A percentile compares a stretch with the other conserved stretches of the same genome.
These are phyloP conservation scores for Cordyceps farinosa DNA, from an alignment of 2,329 filamentous ascomycete species.

Conservation along the genomic window DNA sequence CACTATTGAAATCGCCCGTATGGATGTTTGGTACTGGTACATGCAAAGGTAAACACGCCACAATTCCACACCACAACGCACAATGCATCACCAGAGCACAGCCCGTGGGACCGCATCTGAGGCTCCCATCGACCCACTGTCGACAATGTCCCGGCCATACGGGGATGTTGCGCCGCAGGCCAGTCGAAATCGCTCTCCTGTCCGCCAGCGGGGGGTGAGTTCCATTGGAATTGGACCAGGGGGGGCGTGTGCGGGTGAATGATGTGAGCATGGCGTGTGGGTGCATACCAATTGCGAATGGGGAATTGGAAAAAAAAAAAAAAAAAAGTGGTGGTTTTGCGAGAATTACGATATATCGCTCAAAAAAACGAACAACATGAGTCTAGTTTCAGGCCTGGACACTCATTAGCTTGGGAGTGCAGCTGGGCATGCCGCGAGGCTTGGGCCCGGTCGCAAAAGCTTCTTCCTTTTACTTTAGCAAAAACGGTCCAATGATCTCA, in stretches of 20 bases:
- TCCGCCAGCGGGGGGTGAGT: not conserved
- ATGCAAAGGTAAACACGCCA: not conserved
- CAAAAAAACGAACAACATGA: not conserved
- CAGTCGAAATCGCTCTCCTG: not conserved
- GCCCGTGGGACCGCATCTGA: constrained; percentile 6
- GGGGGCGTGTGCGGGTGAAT: not conserved
- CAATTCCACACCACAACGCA: not conserved
- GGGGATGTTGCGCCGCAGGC: constrained; percentile 5
- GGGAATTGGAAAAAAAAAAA: not conserved
- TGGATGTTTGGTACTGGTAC: too few relatives aligned
- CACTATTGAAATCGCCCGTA: not conserved
- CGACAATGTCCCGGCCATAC: not conserved
- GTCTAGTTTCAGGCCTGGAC: not conserved
- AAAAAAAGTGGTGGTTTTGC: not conserved
- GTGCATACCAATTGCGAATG: not conserved
- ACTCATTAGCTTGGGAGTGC: not conserved
- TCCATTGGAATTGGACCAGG: not conserved
- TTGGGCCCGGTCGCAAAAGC: not conserved
- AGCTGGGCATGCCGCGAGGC: not conserved
- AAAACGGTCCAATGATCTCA: not conserved
- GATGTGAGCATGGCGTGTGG: not conserved
- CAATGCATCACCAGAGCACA: not conserved
- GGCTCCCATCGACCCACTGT: constrained; percentile 13
- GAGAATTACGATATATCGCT: constrained; percentile 4
- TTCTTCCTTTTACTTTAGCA: not conserved